Percentiles rank a stretch among this genome's conserved stretches.
Evolutionary conservation across 106 monocot species (phyloP).

Genomic region (Platanthera guangdongensis): DNA sequence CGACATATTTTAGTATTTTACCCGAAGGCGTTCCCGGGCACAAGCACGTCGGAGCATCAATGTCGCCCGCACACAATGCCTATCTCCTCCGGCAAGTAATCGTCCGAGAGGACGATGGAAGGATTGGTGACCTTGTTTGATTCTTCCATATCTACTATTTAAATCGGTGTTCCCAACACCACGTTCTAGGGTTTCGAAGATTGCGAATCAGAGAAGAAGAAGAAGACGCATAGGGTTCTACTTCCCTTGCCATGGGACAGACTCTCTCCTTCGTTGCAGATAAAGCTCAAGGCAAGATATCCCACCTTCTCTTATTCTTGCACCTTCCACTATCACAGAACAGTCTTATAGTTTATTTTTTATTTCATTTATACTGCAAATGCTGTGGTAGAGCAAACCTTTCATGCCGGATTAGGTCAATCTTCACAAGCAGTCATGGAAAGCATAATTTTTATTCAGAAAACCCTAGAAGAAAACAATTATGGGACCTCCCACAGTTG

Average conservation of each 20-base stretch:
- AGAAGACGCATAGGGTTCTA: background rate
- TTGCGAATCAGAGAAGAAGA: background rate
- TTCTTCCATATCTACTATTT: background rate
- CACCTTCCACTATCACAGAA: background rate
- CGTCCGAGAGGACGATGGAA: background rate
- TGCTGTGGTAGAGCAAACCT: too few species aligned
- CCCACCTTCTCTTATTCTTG: background rate
- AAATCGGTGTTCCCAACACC: background rate
- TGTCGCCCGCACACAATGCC: background rate
- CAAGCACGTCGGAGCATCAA: background rate
- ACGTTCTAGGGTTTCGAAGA: constrained; percentile 7
- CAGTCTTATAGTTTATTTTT: too few species aligned
- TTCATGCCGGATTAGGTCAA: too few species aligned
- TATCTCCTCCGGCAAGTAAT: background rate
- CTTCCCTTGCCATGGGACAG: constrained; percentile 10
- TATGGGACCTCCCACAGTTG: too few species aligned
- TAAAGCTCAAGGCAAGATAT: constrained; percentile 9
- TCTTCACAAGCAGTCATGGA: too few species aligned
- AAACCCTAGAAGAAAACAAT: too few species aligned
- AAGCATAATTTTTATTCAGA: too few species aligned
- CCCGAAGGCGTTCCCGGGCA: too few species aligned
- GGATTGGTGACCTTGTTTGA: background rate
- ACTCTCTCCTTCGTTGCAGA: background rate
- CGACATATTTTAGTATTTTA: too few species aligned
- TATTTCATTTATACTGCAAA: too few species aligned